Evolutionary conservation across 371 early-diverging fungal genomes (phyloP).

Genomic region (Zychaea mexicana): DNA sequence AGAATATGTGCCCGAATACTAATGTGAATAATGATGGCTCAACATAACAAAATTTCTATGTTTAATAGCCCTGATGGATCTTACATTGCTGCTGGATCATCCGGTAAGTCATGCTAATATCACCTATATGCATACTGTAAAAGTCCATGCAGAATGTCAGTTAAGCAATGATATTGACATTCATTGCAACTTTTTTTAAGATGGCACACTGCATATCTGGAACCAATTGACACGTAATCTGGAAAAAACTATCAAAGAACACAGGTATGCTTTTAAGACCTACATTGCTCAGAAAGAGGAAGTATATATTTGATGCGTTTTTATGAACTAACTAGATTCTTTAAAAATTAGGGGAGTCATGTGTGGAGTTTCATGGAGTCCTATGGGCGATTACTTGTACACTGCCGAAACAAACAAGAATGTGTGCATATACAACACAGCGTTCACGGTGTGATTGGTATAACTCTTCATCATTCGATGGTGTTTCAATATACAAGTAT

Average conservation of each 20-base stretch:
- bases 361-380: conserved; percentile 71
- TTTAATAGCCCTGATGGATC: conserved; percentile 78
- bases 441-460: conserved; percentile 1
- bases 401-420: conserved; percentile 76
- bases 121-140: too few species aligned
- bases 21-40: too few species aligned
- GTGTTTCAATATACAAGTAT: too few species aligned
- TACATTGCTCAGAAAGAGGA: not conserved
- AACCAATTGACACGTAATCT: conserved; percentile 56
- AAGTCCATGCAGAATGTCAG: not conserved
- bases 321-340: conserved; percentile 1
- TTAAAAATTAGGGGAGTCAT: conserved; percentile 38
- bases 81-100: conserved; percentile 82
- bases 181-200: conserved; percentile 28
- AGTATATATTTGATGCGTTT: not conserved
- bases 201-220: conserved; percentile 82
- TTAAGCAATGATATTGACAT: not conserved
- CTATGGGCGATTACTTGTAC: conserved; percentile 60
- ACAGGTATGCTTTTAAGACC: conserved; percentile 39
- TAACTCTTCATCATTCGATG: too few species aligned
- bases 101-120: conserved; percentile 37
- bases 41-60: not conserved
- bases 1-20: not conserved
- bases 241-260: conserved; percentile 52
- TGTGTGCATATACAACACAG: conserved; percentile 64